Percentiles rank a stretch among this genome's conserved stretches.
phyloP scores from a whole-genome alignment of 352 stramenopile species.

The Pythium myriotylum region DNA sequence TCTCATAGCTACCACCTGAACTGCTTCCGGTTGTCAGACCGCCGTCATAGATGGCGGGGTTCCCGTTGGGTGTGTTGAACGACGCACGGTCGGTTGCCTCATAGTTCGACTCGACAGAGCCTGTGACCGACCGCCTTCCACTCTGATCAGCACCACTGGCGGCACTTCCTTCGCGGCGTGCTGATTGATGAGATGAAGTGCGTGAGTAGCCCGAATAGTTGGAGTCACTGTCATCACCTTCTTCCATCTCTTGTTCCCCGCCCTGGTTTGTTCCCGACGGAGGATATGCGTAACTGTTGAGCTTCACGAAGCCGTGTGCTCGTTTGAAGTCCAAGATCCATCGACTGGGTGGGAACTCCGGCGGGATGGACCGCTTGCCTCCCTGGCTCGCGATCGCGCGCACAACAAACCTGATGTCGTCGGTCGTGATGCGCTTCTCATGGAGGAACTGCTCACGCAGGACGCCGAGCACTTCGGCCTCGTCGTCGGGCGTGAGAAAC shows the following conservation, averaged over 20 bases:
- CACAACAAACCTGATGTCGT: constrained; percentile 67
- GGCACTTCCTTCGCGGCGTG: background rate
- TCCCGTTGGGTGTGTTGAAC: constrained; percentile 5
- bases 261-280: background rate
- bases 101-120: constrained; percentile 21
- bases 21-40: constrained; percentile 21
- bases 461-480: constrained; percentile 49
- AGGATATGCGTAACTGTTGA: constrained; percentile 14
- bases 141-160: background rate
- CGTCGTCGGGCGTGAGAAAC: constrained; percentile 50
- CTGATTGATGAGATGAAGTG: constrained; percentile 22
- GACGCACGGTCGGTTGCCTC: constrained; percentile 22
- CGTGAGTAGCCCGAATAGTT: constrained; percentile 31
- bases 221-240: constrained; percentile 33
- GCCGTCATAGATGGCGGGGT: constrained; percentile 9
- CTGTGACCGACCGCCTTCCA: constrained; percentile 1
- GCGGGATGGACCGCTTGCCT: constrained; percentile 39
- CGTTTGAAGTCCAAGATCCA: constrained; percentile 67
- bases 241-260: constrained; percentile 6
- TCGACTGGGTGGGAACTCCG: constrained; percentile 42
- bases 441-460: constrained; percentile 59
- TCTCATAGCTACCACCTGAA: constrained; percentile 24
- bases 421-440: constrained; percentile 36
- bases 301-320: constrained; percentile 36
- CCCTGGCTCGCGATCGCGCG: constrained; percentile 54